Conservation (phyloP, 805 yeast species). For the Wickerhamiella siamensis region DNA sequence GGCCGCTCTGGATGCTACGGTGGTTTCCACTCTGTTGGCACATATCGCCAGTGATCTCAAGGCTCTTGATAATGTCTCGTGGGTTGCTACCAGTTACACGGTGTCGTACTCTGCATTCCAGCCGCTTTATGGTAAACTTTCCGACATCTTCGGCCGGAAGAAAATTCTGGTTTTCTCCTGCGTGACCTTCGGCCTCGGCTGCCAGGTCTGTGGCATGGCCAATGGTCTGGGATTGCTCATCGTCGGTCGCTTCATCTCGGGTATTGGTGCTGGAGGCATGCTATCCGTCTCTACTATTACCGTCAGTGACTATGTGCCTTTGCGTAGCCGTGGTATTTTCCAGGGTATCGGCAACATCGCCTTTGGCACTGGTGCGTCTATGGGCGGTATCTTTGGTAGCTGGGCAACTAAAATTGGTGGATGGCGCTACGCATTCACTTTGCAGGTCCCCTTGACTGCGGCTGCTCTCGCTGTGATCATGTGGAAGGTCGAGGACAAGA, state of each 20-base stretch:
- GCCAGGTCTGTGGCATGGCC: conserved; percentile 39
- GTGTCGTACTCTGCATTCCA: conserved; percentile 61
- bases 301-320: conserved; percentile 60
- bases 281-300: conserved; percentile 61
- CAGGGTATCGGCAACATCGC: conserved; percentile 72
- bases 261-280: conserved; percentile 87
- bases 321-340: conserved; percentile 62
- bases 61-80: conserved; percentile 36
- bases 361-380: conserved; percentile 62
- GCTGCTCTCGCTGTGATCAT: conserved; percentile 14
- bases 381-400: conserved; percentile 52
- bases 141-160: conserved; percentile 39
- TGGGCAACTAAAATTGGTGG: conserved; percentile 37
- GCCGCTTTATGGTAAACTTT: conserved; percentile 55
- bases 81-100: conserved; percentile 64
- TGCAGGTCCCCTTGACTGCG: conserved; percentile 30
- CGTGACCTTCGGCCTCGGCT: conserved; percentile 33
- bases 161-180: conserved; percentile 30
- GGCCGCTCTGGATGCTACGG: conserved; percentile 44
- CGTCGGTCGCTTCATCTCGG: conserved; percentile 65
- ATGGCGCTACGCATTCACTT: conserved; percentile 42
- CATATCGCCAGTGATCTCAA: conserved; percentile 46
- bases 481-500: conserved; percentile 10
- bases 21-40: conserved; percentile 44
- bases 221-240: conserved; percentile 42